Percentiles rank a stretch among this genome's conserved stretches.
Evolutionary conservation across 1,284 basidiomycete genomes (phyloP).

Genomic region (Naganishia albida): DNA sequence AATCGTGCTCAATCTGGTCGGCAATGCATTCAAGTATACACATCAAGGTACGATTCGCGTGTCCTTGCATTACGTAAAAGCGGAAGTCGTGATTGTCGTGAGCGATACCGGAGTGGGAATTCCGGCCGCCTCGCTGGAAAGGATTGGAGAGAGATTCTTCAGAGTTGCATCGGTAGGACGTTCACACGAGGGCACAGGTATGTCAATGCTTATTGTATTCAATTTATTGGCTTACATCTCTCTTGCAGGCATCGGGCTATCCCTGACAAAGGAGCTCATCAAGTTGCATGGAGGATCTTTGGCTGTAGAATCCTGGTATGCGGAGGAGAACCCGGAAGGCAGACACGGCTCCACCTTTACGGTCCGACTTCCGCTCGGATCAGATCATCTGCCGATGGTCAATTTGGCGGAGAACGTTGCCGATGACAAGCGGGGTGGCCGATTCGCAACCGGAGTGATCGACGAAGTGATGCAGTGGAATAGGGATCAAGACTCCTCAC

Average conservation of each 20-base stretch:
- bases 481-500: slow-evolving; percentile 35
- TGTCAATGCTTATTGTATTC: too few relatives aligned
- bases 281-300: slow-evolving; percentile 55
- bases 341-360: slow-evolving; percentile 46
- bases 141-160: slow-evolving; percentile 51
- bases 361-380: slow-evolving; percentile 42
- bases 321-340: slow-evolving; percentile 43
- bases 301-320: slow-evolving; percentile 49
- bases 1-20: slow-evolving; percentile 53
- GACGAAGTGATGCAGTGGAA: slow-evolving; percentile 51
- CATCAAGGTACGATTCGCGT: slow-evolving; percentile 45
- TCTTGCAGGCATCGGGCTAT: slow-evolving; percentile 37
- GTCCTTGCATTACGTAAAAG: slow-evolving; percentile 37
- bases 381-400: slow-evolving; percentile 8
- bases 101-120: slow-evolving; percentile 55
- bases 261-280: slow-evolving; percentile 52
- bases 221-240: too few relatives aligned
- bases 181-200: slow-evolving; percentile 52
- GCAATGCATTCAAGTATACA: slow-evolving; percentile 53
- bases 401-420: slow-evolving; percentile 3
- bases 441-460: slow-evolving; percentile 45
- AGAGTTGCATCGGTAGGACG: slow-evolving; percentile 28
- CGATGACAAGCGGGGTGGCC: slow-evolving; percentile 23
- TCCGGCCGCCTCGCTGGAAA: slow-evolving; percentile 42
- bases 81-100: slow-evolving; percentile 45